These are phyloP conservation scores for Takashimella tepidaria DNA, from an alignment of 1,284 basidiomycete species.

Conservation along the genomic window DNA sequence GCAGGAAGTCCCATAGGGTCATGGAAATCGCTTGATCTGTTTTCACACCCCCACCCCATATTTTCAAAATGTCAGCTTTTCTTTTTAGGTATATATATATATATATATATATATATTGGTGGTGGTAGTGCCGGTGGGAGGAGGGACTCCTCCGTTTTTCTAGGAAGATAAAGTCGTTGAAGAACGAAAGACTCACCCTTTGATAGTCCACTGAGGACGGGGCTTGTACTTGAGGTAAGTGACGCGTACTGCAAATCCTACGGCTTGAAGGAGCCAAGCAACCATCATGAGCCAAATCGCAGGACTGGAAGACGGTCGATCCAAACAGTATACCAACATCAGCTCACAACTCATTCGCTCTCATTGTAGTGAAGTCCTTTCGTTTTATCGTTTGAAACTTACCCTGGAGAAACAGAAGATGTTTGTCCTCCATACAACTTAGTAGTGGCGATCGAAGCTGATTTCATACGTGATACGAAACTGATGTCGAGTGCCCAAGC, in stretches of 20 bases:
- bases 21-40: conserved; percentile 13
- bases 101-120: too few species aligned
- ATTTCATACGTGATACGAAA: conserved; percentile 5
- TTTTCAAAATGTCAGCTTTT: too few species aligned
- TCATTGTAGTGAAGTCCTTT: too few species aligned
- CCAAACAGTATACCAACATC: too few species aligned
- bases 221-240: conserved; percentile 17
- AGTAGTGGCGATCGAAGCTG: not conserved
- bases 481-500: conserved; percentile 21
- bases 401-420: conserved; percentile 17
- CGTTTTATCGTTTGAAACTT: too few species aligned
- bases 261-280: conserved; percentile 20
- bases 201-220: conserved; percentile 26
- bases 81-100: too few species aligned
- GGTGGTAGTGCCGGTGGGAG: too few species aligned
- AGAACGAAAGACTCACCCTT: conserved; percentile 13
- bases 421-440: not conserved
- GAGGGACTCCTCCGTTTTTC: too few species aligned
- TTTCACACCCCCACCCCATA: too few species aligned
- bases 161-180: too few species aligned
- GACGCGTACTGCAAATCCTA: conserved; percentile 14
- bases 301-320: conserved; percentile 10
- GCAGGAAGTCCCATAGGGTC: conserved; percentile 1
- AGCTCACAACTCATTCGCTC: too few species aligned
- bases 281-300: conserved; percentile 27